These are phyloP conservation scores for Amyloporia xantha DNA, from an alignment of 768 basidiomycete species.

Conservation along the genomic window DNA sequence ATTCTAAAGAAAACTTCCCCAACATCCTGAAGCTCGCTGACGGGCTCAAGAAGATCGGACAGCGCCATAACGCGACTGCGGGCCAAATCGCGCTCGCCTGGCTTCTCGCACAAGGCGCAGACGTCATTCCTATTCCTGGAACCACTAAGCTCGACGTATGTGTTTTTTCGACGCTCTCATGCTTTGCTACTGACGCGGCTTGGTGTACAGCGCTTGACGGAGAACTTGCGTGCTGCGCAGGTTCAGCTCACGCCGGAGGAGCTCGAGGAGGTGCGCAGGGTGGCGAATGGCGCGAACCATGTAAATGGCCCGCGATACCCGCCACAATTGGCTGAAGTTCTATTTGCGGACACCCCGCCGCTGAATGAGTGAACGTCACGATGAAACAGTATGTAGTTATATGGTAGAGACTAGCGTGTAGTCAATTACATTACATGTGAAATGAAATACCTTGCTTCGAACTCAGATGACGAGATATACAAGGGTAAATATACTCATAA, in stretches of 20 bases:
- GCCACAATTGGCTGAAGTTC: slow-evolving; percentile 2
- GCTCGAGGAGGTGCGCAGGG: slow-evolving; percentile 15
- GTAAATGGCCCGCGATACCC: slow-evolving; percentile 18
- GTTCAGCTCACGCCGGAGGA: slow-evolving; percentile 18
- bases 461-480: no score
- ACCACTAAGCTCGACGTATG: slow-evolving; percentile 14
- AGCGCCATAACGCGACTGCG: slow-evolving; percentile 20
- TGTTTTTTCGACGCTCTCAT: background rate
- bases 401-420: no score
- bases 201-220: slow-evolving; percentile 16
- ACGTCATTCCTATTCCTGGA: slow-evolving; percentile 26
- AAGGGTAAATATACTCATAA: no score
- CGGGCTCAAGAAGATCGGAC: slow-evolving; percentile 15
- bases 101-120: slow-evolving; percentile 23
- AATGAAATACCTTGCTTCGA: no score
- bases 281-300: slow-evolving; percentile 13
- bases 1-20: slow-evolving; percentile 23
- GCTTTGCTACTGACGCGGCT: background rate
- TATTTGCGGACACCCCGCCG: slow-evolving; percentile 20
- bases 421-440: no score
- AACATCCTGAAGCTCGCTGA: slow-evolving; percentile 28
- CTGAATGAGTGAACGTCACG: no score
- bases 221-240: slow-evolving; percentile 16
- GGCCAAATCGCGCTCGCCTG: slow-evolving; percentile 29
- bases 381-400: no score